Conservation (phyloP, 495 filamentous ascomycete genomes). For the Penicillium herquei region DNA sequence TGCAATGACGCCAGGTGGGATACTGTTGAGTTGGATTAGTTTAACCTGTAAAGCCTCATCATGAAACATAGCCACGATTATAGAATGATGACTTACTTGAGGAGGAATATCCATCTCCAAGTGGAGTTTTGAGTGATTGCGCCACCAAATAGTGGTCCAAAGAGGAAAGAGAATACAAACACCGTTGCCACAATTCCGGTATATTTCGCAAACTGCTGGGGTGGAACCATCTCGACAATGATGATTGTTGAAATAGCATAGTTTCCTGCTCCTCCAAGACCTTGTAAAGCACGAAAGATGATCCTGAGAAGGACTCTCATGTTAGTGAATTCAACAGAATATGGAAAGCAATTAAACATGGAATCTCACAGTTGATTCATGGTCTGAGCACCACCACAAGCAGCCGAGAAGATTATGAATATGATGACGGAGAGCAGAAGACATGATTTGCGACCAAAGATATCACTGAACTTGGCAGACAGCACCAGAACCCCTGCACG, state of each 20-base stretch:
- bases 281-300: slow-evolving; percentile 40
- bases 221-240: slow-evolving; percentile 46
- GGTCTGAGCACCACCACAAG: slow-evolving; percentile 46
- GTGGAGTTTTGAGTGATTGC: slow-evolving; percentile 30
- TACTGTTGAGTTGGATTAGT: no score
- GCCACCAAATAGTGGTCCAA: slow-evolving; percentile 44
- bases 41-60: no score
- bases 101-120: slow-evolving; percentile 37
- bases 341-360: no score
- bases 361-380: slow-evolving; percentile 48
- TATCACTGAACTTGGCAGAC: slow-evolving; percentile 50
- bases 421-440: slow-evolving; percentile 46
- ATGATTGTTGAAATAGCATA: slow-evolving; percentile 57
- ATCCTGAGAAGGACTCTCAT: slow-evolving; percentile 19
- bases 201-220: slow-evolving; percentile 36
- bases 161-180: slow-evolving; percentile 14
- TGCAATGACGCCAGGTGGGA: slow-evolving; percentile 34
- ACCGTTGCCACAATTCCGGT: slow-evolving; percentile 34
- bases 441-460: slow-evolving; percentile 49
- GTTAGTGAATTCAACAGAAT: background rate
- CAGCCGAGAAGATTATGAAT: slow-evolving; percentile 56
- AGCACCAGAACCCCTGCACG: slow-evolving; percentile 35
- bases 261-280: slow-evolving; percentile 41
- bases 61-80: no score
- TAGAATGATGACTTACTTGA: no score